Conservation (phyloP, 2,329 filamentous ascomycete genomes). For the Exophiala oligosperma region DNA sequence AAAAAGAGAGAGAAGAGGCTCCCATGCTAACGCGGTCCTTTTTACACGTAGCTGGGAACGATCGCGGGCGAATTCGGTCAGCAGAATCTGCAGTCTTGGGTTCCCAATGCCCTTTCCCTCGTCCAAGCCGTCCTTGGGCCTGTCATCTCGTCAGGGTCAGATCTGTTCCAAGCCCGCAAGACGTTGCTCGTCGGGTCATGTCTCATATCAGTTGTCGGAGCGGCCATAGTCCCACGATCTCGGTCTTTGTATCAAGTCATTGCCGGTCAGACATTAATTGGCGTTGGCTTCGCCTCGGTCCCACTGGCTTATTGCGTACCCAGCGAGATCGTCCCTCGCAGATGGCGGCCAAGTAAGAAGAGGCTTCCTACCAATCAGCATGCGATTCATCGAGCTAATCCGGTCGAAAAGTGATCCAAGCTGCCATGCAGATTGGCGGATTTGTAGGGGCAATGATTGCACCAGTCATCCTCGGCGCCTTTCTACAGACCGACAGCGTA, state of each 20-base stretch:
- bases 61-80: background rate
- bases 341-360: conserved; percentile 18
- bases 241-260: conserved; percentile 10
- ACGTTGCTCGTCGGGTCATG: conserved; percentile 1
- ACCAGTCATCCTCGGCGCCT: no score
- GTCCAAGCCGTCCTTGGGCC: conserved; percentile 18
- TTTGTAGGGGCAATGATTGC: no score
- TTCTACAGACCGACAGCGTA: background rate
- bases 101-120: conserved; percentile 7
- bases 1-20: background rate
- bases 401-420: background rate
- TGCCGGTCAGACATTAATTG: conserved; percentile 12
- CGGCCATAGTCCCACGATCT: conserved; percentile 14
- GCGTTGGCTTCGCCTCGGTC: conserved; percentile 15
- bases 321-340: conserved; percentile 19
- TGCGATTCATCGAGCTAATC: background rate
- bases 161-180: conserved; percentile 20
- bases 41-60: background rate
- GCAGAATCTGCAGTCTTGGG: conserved; percentile 6
- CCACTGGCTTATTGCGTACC: conserved; percentile 15
- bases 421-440: background rate
- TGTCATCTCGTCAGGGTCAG: conserved; percentile 15
- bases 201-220: conserved; percentile 9
- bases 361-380: background rate
- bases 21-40: background rate